phyloP scores from a whole-genome alignment of 805 yeast genomes.

The Wickerhamiella sorbophila region DNA sequence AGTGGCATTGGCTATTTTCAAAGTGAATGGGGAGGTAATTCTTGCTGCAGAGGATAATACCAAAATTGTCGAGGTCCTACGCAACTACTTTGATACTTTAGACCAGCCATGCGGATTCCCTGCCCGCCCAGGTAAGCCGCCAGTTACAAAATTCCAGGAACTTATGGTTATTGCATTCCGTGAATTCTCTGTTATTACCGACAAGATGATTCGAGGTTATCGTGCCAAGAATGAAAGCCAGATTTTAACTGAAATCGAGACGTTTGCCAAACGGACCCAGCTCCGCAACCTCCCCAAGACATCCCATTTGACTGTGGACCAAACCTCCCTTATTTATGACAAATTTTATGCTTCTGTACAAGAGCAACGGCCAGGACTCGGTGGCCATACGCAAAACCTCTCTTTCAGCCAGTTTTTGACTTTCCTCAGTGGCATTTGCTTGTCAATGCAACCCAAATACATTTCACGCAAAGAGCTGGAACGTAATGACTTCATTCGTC shows the following conservation, averaged over 20 bases:
- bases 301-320: slow-evolving; percentile 39
- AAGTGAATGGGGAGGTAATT: slow-evolving; percentile 75
- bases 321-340: slow-evolving; percentile 66
- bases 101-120: slow-evolving; percentile 37
- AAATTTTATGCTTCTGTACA: slow-evolving; percentile 65
- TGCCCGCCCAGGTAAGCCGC: slow-evolving; percentile 52
- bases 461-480: slow-evolving; percentile 17
- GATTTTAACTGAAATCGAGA: slow-evolving; percentile 74
- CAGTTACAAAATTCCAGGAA: slow-evolving; percentile 76
- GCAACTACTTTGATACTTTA: slow-evolving; percentile 61
- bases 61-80: slow-evolving; percentile 69
- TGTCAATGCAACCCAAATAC: slow-evolving; percentile 40
- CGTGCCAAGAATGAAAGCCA: slow-evolving; percentile 58
- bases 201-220: slow-evolving; percentile 52
- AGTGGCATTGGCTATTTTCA: slow-evolving; percentile 80
- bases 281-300: slow-evolving; percentile 72
- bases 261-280: slow-evolving; percentile 85
- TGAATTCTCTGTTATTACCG: slow-evolving; percentile 72
- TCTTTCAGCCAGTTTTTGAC: slow-evolving; percentile 52
- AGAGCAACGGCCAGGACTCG: slow-evolving; percentile 39
- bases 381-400: slow-evolving; percentile 44
- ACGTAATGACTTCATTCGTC: slow-evolving; percentile 36
- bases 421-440: slow-evolving; percentile 68
- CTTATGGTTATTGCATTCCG: slow-evolving; percentile 82
- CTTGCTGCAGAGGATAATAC: slow-evolving; percentile 83